Evolutionary conservation across 164 flowering plant species (phyloP).

Genomic region (Nymphaea colorata): DNA sequence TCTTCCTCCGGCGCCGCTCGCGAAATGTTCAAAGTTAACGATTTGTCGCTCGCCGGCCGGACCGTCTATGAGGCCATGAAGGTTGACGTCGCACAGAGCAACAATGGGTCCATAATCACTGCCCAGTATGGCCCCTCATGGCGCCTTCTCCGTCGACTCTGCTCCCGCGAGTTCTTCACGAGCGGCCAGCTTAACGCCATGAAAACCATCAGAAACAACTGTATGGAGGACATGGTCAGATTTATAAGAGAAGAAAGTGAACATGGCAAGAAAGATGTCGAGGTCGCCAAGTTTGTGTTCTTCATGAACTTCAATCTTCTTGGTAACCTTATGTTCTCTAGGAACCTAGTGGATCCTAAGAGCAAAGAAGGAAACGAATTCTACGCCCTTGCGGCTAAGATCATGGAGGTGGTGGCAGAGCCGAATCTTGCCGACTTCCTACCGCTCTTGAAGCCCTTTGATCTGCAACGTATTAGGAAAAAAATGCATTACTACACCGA

Average conservation of each 20-base stretch:
- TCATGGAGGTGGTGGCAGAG: conserved; percentile 8
- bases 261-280: conserved; percentile 1
- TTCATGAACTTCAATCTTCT: conserved; percentile 14
- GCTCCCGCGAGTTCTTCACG: conserved; percentile 10
- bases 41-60: conserved; percentile 9
- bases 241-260: conserved; percentile 10
- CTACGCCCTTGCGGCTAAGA: conserved; percentile 1
- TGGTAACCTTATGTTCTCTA: conserved; percentile 15
- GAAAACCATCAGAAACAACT: conserved; percentile 2
- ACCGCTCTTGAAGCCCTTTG: conserved; percentile 12
- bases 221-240: conserved; percentile 9
- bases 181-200: conserved; percentile 11
- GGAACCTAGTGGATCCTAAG: conserved; percentile 7
- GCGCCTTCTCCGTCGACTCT: conserved; percentile 11
- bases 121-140: conserved; percentile 14
- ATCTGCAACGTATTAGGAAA: conserved; percentile 13
- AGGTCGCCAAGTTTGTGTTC: conserved; percentile 10
- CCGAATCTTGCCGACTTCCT: conserved; percentile 21
- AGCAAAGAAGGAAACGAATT: conserved; percentile 13
- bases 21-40: conserved; percentile 19
- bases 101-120: conserved; percentile 1
- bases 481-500: conserved; percentile 5
- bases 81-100: conserved; percentile 2
- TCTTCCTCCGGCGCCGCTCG: conserved; percentile 12
- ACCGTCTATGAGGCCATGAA: conserved; percentile 5